Evolutionary conservation across 495 filamentous ascomycete species (phyloP).

Genomic region (Penicillium paradoxum): DNA sequence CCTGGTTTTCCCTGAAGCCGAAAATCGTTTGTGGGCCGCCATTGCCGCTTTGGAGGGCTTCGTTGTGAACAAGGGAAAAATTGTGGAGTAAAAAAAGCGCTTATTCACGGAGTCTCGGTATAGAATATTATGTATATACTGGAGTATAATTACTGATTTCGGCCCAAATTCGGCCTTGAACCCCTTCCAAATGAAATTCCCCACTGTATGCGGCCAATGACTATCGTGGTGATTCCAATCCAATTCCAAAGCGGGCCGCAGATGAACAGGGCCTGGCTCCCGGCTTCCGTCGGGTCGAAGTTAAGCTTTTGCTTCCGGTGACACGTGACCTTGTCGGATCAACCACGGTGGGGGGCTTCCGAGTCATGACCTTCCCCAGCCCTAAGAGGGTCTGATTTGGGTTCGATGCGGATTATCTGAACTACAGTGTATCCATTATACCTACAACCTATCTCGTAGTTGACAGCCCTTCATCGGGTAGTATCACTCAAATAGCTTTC

Average conservation of each 20-base stretch:
- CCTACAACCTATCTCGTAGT: too few species aligned
- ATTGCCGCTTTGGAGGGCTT: constrained; percentile 83
- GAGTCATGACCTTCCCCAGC: not conserved
- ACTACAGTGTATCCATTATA: too few species aligned
- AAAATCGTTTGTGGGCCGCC: constrained; percentile 89
- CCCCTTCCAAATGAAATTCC: not conserved
- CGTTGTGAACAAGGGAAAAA: constrained; percentile 83
- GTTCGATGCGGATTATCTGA: not conserved
- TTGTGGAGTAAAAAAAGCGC: constrained; percentile 36
- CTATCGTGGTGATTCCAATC: constrained; percentile 7
- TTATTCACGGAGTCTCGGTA: not conserved
- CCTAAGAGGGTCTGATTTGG: not conserved
- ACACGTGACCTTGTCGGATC: constrained; percentile 12
- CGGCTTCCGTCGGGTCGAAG: not conserved
- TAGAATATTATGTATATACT: not conserved
- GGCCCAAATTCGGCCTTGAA: not conserved
- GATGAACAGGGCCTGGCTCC: not conserved
- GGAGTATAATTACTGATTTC: constrained; percentile 1
- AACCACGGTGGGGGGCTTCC: not conserved
- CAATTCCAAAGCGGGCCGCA: not conserved
- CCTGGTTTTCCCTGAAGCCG: constrained; percentile 87
- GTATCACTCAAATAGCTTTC: too few species aligned
- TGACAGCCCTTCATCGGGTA: too few species aligned
- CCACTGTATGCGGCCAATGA: constrained; percentile 8
- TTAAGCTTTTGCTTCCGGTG: not conserved